Conservation (phyloP, 1,139 yeast genomes). For the Hyphopichia burtonii region DNA sequence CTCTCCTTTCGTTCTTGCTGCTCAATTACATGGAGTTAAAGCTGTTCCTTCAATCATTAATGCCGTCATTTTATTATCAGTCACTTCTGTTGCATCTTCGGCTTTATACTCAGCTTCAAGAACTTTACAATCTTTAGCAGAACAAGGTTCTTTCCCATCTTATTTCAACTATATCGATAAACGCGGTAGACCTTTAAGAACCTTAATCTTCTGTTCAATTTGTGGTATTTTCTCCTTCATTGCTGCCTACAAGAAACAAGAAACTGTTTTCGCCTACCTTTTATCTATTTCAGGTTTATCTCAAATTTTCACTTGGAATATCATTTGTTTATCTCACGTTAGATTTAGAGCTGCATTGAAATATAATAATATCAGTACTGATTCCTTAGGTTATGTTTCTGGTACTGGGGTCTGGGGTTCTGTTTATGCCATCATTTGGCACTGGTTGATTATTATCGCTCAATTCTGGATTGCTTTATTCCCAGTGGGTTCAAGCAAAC, state of each 20-base stretch:
- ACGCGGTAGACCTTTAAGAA: constrained; percentile 43
- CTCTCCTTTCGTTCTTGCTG: constrained; percentile 48
- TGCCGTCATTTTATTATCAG: constrained; percentile 43
- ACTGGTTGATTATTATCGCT: constrained; percentile 36
- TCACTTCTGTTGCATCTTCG: constrained; percentile 46
- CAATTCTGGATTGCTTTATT: constrained; percentile 44
- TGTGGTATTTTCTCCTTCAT: constrained; percentile 31
- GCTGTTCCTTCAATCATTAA: constrained; percentile 44
- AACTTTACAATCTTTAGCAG: constrained; percentile 43
- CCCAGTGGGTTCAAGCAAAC: constrained; percentile 31
- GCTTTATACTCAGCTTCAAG: constrained; percentile 46
- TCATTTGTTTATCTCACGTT: constrained; percentile 41
- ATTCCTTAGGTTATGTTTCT: constrained; percentile 39
- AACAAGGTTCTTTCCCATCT: constrained; percentile 43
- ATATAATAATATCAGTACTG: constrained; percentile 31
- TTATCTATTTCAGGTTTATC: constrained; percentile 45
- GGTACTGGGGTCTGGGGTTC: constrained; percentile 45
- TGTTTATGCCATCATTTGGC: constrained; percentile 33
- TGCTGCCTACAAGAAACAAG: constrained; percentile 42
- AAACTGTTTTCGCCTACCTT: constrained; percentile 44
- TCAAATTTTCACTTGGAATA: constrained; percentile 43
- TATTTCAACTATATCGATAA: constrained; percentile 44
- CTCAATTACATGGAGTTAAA: constrained; percentile 36
- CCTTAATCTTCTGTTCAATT: constrained; percentile 32
- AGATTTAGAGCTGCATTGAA: constrained; percentile 44